Evolutionary conservation across 352 stramenopile species (phyloP), one percentile per base, ranked within the genome.

Genomic region (Phytophthora megakarya): DNA sequence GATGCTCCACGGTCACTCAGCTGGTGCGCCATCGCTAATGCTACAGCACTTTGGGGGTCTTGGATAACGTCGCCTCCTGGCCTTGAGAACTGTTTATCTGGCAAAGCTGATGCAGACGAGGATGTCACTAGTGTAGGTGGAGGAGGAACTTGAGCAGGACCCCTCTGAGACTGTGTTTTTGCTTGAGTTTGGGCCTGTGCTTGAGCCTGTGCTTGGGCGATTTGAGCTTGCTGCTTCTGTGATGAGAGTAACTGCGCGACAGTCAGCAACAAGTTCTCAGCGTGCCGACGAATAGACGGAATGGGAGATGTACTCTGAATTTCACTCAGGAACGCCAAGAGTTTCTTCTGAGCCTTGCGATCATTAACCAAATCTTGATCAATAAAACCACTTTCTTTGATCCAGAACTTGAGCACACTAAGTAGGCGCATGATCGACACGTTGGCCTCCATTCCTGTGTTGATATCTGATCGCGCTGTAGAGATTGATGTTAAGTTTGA

Each of bases 401-500:
- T 92, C 87, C 87, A 96, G 45, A 83, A 96, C 61, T 96, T 96
- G 52, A 96, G 73, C 11, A 96, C 84, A 53, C 81, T 94, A 33
- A 96, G 73, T 18, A 93, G 47, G 5, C 87, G 84, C 86, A 96
- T 96, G 60, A 96, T 93, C 9, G 85, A 93, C 16, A 96, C 81
- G 43, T 81, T 93, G 19, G 84, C 87, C 54, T 93, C 85, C 75
- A 91, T 86, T 26, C 76, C 73, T 6, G 84, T 89, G 61, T 90
- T 89, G 54, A 94, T 91, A 52, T 93, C 84, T 1, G 85, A 92
- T 15, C 75, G 72, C 8, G 82, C 84, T 3, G 82, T 90, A 2
- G 82, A 91, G 55, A 91, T 81, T 1, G 78, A 85, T 9, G 81
- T 90, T 8, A 74, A 63, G 13, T 74, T 89, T 16, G 84, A 93